A percentile compares a stretch with the other conserved stretches of the same genome.
Evolutionary conservation across 1,139 yeast genomes (phyloP).

Genomic region (Candida frijolesensis): DNA sequence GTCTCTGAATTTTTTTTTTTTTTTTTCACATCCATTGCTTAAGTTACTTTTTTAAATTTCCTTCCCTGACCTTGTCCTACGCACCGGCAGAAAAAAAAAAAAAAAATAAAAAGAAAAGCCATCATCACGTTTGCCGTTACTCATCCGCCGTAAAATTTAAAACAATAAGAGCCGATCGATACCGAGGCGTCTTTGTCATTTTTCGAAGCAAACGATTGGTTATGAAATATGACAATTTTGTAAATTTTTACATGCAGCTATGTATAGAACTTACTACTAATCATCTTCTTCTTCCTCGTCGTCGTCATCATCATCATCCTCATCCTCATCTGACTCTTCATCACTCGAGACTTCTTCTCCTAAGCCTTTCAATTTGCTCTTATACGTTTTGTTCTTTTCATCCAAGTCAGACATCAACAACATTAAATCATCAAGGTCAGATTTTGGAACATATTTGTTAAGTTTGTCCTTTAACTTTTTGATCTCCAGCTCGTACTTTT

Average conservation of each 20-base stretch:
- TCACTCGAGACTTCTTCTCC: conserved; percentile 54
- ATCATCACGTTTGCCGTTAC: not conserved
- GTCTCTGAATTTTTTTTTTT: not conserved
- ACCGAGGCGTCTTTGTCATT: not conserved
- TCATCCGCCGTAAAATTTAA: not conserved
- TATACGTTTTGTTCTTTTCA: conserved; percentile 64
- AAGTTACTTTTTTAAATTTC: not conserved
- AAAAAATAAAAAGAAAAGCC: too few species aligned
- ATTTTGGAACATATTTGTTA: conserved; percentile 47
- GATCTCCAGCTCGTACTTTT: conserved; percentile 16
- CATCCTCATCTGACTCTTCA: conserved; percentile 44
- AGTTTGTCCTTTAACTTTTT: conserved; percentile 18
- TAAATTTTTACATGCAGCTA: not conserved
- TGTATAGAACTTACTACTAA: not conserved
- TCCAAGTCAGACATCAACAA: conserved; percentile 73
- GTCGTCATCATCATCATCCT: conserved; percentile 26
- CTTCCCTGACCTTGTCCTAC: not conserved
- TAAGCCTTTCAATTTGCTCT: conserved; percentile 47
- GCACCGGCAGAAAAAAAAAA: too few species aligned
- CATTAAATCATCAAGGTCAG: conserved; percentile 78
- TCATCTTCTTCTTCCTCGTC: conserved; percentile 21
- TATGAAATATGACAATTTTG: not conserved
- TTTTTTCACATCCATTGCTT: not conserved
- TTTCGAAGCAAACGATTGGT: not conserved
- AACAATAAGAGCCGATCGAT: not conserved